These are phyloP conservation scores for Leptodermis oblonga DNA, from an alignment of 257 asterid genomes.

Conservation along the genomic window DNA sequence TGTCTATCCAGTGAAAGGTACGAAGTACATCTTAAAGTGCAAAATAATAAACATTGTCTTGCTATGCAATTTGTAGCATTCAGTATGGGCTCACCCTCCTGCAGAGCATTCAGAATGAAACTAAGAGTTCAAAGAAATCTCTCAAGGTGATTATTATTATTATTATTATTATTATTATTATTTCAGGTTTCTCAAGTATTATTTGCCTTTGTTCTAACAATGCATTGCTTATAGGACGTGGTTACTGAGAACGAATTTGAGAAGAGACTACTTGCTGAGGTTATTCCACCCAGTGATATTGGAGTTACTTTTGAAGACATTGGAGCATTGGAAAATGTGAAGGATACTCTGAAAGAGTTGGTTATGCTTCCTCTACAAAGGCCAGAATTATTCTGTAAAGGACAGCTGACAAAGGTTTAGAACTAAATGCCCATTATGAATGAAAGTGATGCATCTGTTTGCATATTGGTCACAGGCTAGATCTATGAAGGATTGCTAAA, in stretches of 20 bases:
- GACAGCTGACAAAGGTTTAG: slow-evolving; percentile 75
- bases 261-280: slow-evolving; percentile 78
- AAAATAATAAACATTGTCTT: slow-evolving; percentile 24
- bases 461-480: slow-evolving; percentile 5
- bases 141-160: slow-evolving; percentile 52
- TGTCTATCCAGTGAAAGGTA: not conserved
- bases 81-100: slow-evolving; percentile 67
- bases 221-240: slow-evolving; percentile 54
- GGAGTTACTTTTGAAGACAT: slow-evolving; percentile 87
- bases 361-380: slow-evolving; percentile 89
- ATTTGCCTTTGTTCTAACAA: slow-evolving; percentile 18
- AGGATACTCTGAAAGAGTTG: slow-evolving; percentile 87
- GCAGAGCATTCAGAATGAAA: slow-evolving; percentile 68
- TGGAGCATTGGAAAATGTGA: slow-evolving; percentile 85
- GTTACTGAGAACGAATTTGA: slow-evolving; percentile 83
- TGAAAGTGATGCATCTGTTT: slow-evolving; percentile 9
- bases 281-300: slow-evolving; percentile 79
- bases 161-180: not conserved
- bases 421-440: slow-evolving; percentile 6
- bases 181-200: not conserved
- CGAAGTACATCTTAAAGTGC: not conserved
- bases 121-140: slow-evolving; percentile 66
- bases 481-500: slow-evolving; percentile 16
- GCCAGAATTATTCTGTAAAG: slow-evolving; percentile 86
- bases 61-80: slow-evolving; percentile 43